Evolutionary conservation across 345 rosid genomes (phyloP).

Genomic region (Angophora floribunda): DNA sequence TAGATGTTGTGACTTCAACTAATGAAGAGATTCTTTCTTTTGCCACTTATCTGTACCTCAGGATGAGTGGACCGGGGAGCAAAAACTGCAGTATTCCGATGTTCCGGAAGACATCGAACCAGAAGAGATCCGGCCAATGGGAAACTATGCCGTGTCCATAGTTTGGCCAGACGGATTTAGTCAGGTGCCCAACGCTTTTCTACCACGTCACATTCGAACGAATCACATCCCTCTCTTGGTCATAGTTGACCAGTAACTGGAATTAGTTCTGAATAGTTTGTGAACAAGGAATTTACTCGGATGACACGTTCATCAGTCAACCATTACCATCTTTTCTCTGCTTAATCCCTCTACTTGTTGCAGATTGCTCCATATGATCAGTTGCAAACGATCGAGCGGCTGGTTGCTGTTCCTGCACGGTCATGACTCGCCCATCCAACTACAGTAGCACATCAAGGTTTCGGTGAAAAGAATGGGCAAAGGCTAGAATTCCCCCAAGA

Average conservation of each 20-base stretch:
- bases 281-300: background rate
- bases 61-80: constrained; percentile 97
- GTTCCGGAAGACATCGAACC: constrained; percentile 87
- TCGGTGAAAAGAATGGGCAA: background rate
- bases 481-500: background rate
- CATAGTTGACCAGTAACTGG: background rate
- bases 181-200: constrained; percentile 31
- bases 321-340: background rate
- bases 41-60: constrained; percentile 1
- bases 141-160: constrained; percentile 91
- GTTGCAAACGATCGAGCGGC: constrained; percentile 65
- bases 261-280: background rate
- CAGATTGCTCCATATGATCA: constrained; percentile 99
- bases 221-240: background rate
- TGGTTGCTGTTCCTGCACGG: constrained; percentile 42
- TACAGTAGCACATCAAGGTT: background rate
- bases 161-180: constrained; percentile 97
- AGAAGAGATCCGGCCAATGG: constrained; percentile 86
- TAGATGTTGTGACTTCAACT: background rate
- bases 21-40: background rate
- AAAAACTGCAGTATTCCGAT: constrained; percentile 62
- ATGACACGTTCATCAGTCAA: background rate
- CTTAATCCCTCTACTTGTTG: background rate
- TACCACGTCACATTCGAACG: fast-evolving
- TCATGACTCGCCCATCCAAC: background rate